phyloP scores from a whole-genome alignment of 2,329 filamentous ascomycete genomes.

The Geosmithia morbida region DNA sequence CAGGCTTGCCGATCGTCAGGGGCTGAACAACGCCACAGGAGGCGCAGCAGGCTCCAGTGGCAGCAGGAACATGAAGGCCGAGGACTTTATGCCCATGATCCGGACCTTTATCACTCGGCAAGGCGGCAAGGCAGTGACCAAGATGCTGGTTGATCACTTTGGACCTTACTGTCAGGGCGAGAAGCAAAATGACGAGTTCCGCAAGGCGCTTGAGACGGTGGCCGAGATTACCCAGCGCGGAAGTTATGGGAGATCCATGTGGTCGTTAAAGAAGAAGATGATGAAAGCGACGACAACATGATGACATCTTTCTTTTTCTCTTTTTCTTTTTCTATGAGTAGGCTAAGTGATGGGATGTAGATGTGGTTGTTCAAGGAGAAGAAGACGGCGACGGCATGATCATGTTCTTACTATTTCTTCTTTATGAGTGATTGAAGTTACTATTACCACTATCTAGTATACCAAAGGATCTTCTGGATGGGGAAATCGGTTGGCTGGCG shows the following conservation, averaged over 20 bases:
- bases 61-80: conserved; percentile 28
- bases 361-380: too few relatives aligned
- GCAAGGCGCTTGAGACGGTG: conserved; percentile 62
- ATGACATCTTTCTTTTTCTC: not conserved
- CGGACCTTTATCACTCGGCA: conserved; percentile 65
- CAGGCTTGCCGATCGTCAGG: conserved; percentile 43
- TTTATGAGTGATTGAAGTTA: too few relatives aligned
- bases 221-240: conserved; percentile 53
- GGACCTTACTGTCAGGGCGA: conserved; percentile 54
- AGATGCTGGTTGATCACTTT: conserved; percentile 83
- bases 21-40: conserved; percentile 21
- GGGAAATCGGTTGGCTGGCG: not conserved
- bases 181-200: conserved; percentile 66
- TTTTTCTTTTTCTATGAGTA: not conserved
- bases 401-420: too few relatives aligned
- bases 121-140: conserved; percentile 65
- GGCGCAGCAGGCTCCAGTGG: not conserved
- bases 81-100: conserved; percentile 59
- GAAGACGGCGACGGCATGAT: too few relatives aligned
- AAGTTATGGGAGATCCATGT: conserved; percentile 36
- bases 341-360: too few relatives aligned
- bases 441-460: too few relatives aligned
- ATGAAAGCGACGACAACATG: not conserved
- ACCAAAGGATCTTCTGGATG: not conserved
- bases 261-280: conserved; percentile 27